These are phyloP conservation scores for Populus trichocarpa DNA, from an alignment of 441 rosid genomes.

Conservation along the genomic window DNA sequence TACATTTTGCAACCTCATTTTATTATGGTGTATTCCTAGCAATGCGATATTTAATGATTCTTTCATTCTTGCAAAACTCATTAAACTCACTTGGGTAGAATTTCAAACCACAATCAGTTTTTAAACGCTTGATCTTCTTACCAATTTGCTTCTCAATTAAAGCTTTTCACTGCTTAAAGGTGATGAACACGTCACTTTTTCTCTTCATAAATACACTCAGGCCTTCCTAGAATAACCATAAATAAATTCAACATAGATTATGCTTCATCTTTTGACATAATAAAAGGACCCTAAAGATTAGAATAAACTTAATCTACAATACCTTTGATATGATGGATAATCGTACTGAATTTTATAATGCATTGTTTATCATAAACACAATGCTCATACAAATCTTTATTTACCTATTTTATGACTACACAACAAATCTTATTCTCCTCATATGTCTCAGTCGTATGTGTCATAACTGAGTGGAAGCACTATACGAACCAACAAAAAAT, in stretches of 20 bases:
- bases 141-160: background rate
- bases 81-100: background rate
- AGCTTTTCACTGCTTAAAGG: background rate
- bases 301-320: too few species aligned
- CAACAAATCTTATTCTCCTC: background rate
- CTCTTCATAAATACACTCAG: background rate
- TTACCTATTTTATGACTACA: background rate
- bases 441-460: background rate
- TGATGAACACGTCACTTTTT: too few species aligned
- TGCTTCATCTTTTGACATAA: too few species aligned
- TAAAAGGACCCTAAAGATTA: too few species aligned
- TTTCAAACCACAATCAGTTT: background rate
- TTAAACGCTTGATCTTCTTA: background rate
- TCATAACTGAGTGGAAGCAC: background rate
- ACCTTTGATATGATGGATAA: background rate
- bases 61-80: background rate
- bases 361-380: background rate
- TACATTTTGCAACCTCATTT: too few species aligned
- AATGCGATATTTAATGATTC: background rate
- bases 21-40: too few species aligned
- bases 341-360: background rate
- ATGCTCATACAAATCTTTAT: background rate
- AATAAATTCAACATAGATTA: background rate
- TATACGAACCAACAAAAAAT: too few species aligned
- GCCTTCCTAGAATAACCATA: background rate